A percentile compares a stretch with the other conserved stretches of the same genome.
Evolutionary conservation across 805 yeast species (phyloP).

Genomic region (Yarrowia divulgata): DNA sequence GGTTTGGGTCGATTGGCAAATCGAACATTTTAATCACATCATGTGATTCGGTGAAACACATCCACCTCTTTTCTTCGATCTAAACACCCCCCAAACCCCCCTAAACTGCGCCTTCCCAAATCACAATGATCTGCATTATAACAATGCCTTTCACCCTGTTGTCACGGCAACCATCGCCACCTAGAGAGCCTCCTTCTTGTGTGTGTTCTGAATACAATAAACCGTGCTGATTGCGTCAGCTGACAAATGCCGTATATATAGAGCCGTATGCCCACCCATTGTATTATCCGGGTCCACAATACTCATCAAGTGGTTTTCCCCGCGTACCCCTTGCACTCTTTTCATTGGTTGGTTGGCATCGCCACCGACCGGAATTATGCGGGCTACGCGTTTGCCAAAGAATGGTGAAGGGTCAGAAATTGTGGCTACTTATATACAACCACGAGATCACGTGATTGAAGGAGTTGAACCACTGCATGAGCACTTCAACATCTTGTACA

Average conservation of each 20-base stretch:
- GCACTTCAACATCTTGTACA: no score
- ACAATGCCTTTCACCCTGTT: slow-evolving; percentile 12
- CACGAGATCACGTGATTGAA: no score
- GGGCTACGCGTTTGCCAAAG: slow-evolving; percentile 1
- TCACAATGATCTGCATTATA: slow-evolving; percentile 11
- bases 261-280: not conserved
- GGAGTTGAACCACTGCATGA: no score
- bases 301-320: no score
- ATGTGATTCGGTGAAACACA: not conserved
- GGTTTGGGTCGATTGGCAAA: not conserved
- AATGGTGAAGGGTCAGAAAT: no score
- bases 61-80: not conserved
- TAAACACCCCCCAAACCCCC: not conserved
- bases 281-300: no score
- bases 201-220: not conserved
- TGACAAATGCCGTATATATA: not conserved
- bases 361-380: slow-evolving; percentile 36
- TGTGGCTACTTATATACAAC: no score
- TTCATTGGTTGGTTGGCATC: slow-evolving; percentile 31
- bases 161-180: slow-evolving; percentile 13
- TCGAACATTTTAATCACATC: not conserved
- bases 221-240: no score
- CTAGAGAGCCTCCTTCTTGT: not conserved
- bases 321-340: slow-evolving; percentile 9
- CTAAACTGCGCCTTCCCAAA: not conserved